These are phyloP conservation scores for Toxoplasma gondii DNA, from an alignment of 169 alveolate genomes.

Conservation along the genomic window DNA sequence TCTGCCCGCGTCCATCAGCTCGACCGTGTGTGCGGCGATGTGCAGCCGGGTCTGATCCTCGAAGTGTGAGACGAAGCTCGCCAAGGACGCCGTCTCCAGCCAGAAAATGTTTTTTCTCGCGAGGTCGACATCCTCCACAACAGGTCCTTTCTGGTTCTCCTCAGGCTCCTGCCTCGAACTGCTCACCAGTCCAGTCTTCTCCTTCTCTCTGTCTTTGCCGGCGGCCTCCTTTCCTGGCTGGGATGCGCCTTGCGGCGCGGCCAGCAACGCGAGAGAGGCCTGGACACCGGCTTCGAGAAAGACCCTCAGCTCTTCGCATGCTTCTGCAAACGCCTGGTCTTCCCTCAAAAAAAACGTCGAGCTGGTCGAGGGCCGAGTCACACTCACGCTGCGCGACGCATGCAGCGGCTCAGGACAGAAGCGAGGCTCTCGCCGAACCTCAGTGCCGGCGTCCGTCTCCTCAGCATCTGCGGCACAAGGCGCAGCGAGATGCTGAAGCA, in stretches of 20 bases:
- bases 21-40: background rate
- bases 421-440: background rate
- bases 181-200: background rate
- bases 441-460: background rate
- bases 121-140: background rate
- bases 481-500: background rate
- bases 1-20: background rate
- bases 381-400: background rate
- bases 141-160: background rate
- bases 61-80: background rate
- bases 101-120: background rate
- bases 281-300: background rate
- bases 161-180: background rate
- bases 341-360: background rate
- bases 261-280: background rate
- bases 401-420: slow-evolving; percentile 2
- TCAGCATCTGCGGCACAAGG: background rate
- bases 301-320: background rate
- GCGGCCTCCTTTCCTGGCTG: background rate
- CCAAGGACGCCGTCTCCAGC: background rate
- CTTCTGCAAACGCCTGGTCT: background rate
- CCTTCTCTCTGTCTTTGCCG: background rate
- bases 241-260: background rate
- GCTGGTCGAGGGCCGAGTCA: background rate
- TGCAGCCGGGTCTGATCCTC: background rate